Evolutionary conservation across 2,329 filamentous ascomycete genomes (phyloP).

Genomic region (Scedosporium dehoogii): DNA sequence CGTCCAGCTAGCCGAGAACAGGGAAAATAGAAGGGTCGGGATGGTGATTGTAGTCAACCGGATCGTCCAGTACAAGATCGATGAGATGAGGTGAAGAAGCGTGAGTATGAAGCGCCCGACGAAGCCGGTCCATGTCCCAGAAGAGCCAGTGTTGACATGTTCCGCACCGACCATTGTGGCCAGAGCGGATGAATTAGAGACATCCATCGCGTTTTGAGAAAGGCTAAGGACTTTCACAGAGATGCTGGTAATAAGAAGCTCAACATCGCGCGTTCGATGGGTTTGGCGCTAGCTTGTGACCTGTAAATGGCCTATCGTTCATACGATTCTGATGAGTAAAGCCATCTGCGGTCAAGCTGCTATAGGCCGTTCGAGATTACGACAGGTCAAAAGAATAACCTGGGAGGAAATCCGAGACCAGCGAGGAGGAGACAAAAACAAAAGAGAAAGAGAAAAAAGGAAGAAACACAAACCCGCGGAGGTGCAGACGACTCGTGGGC

Average conservation of each 20-base stretch:
- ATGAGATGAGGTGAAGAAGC: slow-evolving; percentile 45
- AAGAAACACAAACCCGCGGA: background rate
- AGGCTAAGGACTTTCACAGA: background rate
- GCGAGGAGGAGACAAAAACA: background rate
- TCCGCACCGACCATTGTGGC: slow-evolving; percentile 22
- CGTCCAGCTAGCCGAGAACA: slow-evolving; percentile 87
- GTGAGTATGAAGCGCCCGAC: slow-evolving; percentile 45
- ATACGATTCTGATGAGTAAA: background rate
- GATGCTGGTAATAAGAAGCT: background rate
- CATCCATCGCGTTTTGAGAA: background rate
- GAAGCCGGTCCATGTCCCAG: slow-evolving; percentile 47
- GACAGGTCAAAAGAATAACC: background rate
- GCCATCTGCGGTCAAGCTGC: background rate
- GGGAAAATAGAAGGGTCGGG: slow-evolving; percentile 77
- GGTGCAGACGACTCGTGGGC: background rate
- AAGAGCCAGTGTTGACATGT: slow-evolving; percentile 19
- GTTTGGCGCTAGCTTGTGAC: background rate
- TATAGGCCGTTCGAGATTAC: background rate
- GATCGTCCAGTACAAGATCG: slow-evolving; percentile 65
- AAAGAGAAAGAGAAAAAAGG: background rate
- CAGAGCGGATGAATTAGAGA: slow-evolving; percentile 21
- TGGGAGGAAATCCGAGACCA: background rate
- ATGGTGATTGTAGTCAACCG: slow-evolving; percentile 81
- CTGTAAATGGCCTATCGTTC: background rate
- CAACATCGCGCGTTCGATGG: background rate